Percentiles rank a stretch among this genome's conserved stretches.
These are phyloP conservation scores for Trichoderma sp. DNA, from an alignment of 2,329 filamentous ascomycete genomes.

Conservation along the genomic window DNA sequence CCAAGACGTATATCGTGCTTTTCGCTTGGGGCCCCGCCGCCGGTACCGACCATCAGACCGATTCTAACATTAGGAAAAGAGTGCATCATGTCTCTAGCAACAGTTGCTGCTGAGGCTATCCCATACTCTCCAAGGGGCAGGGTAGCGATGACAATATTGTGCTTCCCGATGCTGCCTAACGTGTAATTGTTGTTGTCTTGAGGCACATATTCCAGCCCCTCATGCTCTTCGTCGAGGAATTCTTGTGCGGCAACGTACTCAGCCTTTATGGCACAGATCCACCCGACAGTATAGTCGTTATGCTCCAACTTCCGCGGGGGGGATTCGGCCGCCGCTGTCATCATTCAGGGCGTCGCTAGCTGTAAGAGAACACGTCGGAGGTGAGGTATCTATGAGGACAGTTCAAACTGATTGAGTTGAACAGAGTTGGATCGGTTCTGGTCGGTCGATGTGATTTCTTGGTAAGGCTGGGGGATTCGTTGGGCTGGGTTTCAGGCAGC, in stretches of 20 bases:
- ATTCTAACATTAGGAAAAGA: not conserved
- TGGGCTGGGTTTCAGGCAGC: no score
- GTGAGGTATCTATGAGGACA: not conserved
- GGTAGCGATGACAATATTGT: not conserved
- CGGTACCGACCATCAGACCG: not conserved
- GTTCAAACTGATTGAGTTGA: not conserved
- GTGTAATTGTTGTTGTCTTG: not conserved
- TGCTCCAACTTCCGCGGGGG: not conserved
- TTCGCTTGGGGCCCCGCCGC: not conserved
- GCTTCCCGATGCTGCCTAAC: not conserved
- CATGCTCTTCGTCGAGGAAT: not conserved
- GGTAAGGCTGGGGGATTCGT: not conserved
- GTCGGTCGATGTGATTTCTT: not conserved
- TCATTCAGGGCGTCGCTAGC: no score
- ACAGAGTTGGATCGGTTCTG: not conserved
- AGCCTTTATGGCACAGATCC: not conserved
- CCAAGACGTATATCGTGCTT: not conserved
- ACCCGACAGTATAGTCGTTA: not conserved
- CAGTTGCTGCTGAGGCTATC: not conserved
- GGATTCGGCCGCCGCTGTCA: no score
- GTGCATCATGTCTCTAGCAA: not conserved
- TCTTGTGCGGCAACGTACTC: not conserved
- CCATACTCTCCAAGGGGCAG: not conserved
- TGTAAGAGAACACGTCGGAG: no score
- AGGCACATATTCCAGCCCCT: not conserved